Conservation (phyloP, 768 basidiomycete species). For the Leucosporidium scottii region DNA sequence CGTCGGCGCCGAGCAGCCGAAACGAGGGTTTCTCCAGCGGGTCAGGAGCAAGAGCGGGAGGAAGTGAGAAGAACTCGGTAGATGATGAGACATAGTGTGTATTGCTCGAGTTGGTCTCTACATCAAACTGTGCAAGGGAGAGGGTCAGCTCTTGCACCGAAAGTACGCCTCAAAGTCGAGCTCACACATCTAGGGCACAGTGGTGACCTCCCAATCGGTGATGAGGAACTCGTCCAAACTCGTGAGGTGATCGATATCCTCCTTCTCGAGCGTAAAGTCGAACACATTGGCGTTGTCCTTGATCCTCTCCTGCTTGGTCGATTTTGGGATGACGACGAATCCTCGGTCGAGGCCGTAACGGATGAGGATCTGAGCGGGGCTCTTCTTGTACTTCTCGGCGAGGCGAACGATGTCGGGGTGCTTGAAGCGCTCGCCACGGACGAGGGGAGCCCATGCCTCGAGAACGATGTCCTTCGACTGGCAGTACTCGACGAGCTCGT, state of each 20-base stretch:
- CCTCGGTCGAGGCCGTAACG: slow-evolving; percentile 78
- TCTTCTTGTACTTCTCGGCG: slow-evolving; percentile 52
- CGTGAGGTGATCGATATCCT: slow-evolving; percentile 43
- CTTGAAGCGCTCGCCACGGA: slow-evolving; percentile 58
- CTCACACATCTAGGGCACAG: slow-evolving; percentile 12
- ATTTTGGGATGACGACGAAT: slow-evolving; percentile 49
- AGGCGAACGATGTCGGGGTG: slow-evolving; percentile 52
- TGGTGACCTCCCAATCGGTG: slow-evolving; percentile 26
- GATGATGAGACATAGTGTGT: neutral
- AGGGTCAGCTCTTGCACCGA: too few relatives aligned
- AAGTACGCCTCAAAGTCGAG: too few relatives aligned
- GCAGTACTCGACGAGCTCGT: slow-evolving; percentile 54
- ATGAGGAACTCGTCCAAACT: slow-evolving; percentile 22
- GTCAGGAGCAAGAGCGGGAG: neutral
- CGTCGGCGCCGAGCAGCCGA: too few relatives aligned
- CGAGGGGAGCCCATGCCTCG: slow-evolving; percentile 68
- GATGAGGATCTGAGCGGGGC: slow-evolving; percentile 59
- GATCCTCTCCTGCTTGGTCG: slow-evolving; percentile 45
- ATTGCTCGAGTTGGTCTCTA: neutral
- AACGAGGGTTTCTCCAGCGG: neutral
- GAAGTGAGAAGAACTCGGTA: neutral
- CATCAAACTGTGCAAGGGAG: neutral
- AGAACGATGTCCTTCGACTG: slow-evolving; percentile 17
- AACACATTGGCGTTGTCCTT: slow-evolving; percentile 47
- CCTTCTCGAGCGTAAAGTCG: slow-evolving; percentile 46